Evolutionary conservation across 192 early-diverging fungal species (phyloP).

Genomic region (Linnemannia schmuckeri): DNA sequence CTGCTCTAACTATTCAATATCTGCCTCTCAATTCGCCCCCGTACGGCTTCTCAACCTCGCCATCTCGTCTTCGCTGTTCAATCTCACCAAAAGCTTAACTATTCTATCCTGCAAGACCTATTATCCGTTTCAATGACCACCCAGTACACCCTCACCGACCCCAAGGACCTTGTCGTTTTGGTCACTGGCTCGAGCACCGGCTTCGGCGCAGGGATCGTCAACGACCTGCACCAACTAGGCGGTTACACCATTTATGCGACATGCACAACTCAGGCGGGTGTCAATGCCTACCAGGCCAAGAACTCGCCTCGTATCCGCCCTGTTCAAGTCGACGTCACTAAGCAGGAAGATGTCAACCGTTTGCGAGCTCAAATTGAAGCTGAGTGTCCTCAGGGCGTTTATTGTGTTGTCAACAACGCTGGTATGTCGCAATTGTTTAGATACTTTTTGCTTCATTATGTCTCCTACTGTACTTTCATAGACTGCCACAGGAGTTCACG

Average conservation of each 20-base stretch:
- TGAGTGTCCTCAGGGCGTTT: constrained; percentile 53
- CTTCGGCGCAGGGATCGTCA: constrained; percentile 44
- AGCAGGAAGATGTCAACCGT: constrained; percentile 38
- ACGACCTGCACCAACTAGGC: constrained; percentile 39
- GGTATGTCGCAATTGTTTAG: constrained; percentile 6
- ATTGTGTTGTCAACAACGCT: constrained; percentile 52
- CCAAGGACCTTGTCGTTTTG: constrained; percentile 42
- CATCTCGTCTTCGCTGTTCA: not conserved
- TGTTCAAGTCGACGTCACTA: constrained; percentile 52
- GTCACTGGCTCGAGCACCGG: constrained; percentile 52
- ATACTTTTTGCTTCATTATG: too few relatives aligned
- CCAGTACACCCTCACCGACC: constrained; percentile 26
- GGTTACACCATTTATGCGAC: constrained; percentile 53
- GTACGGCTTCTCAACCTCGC: not conserved
- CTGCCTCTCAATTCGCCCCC: too few relatives aligned
- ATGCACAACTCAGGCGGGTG: constrained; percentile 30
- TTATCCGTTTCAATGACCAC: too few relatives aligned
- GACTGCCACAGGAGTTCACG: not conserved
- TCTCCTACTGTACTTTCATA: not conserved
- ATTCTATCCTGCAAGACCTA: too few relatives aligned
- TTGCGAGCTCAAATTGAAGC: constrained; percentile 45
- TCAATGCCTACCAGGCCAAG: constrained; percentile 25
- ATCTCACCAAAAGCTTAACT: too few relatives aligned
- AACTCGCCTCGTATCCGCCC: constrained; percentile 40
- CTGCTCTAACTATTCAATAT: not conserved